Base-by-base conservation (phyloP, 129 eudicot species). In the Lonicera japonica region DNA sequence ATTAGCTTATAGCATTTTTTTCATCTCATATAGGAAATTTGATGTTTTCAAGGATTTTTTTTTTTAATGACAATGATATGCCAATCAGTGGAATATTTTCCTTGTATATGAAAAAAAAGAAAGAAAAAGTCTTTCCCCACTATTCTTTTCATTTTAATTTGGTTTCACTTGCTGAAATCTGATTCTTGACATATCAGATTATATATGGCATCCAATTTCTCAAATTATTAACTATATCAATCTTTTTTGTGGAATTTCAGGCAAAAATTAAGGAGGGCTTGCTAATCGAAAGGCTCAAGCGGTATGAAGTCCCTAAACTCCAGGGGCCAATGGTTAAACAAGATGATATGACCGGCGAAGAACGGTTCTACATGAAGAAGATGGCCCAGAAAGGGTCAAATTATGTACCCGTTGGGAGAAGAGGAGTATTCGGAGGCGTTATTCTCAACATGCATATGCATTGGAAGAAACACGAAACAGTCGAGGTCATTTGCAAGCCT, bases 381-480 rank as follows among this genome's bases (percentile, higher is more conserved):
- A 88, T 92, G 99, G 96, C 95, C 25, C 96, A 92, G 62, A 92
- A 85, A 75, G 71, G 88, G 51, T 85, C 92, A 5, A 92, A 92
- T 62, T 88, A 88, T 60, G 96, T 76, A 14, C 96, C 96, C 15
- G 71, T 88, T 67, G 99, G 99, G 54, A 85, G 88, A 81, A 82
- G 96, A 85, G 96, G 99, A 48, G 60, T 92, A 23, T 92, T 82
- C 69, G 99, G 99, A 40, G 99, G 99, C 41, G 96, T 88, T 57
- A 83, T 92, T 60, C 95, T 92, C 14, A 92, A 92, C 43, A 88
- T 92, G 99, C 96, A 88, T 72, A 68, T 92, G 86, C 99, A 92
- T 69, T 92, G 99, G 99, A 92, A 92, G 80, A 92, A 85, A 70
- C 99, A 92, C 14, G 96, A 92, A 65, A 92, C 96, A 0, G 92